Evolutionary conservation across 306 rosid genomes (phyloP).

Genomic region (Corylus americana): DNA sequence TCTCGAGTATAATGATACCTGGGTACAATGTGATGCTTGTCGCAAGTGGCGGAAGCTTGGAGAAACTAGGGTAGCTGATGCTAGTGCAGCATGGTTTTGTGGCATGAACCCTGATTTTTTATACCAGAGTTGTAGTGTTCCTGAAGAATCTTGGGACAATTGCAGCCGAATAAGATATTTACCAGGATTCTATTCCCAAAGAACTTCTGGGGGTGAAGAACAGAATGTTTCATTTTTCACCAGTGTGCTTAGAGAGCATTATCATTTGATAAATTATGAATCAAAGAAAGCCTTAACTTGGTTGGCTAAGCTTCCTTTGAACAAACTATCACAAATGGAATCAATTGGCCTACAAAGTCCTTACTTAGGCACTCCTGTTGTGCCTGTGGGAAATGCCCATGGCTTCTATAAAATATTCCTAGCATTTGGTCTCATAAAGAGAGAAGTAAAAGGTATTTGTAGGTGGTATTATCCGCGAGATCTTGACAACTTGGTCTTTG

Average conservation of each 20-base stretch:
- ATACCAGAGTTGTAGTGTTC: slow-evolving; percentile 68
- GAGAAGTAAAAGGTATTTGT: slow-evolving; percentile 61
- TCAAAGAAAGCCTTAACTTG: slow-evolving; percentile 79
- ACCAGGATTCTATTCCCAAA: slow-evolving; percentile 78
- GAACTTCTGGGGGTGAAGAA: slow-evolving; percentile 65
- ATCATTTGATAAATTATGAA: slow-evolving; percentile 53
- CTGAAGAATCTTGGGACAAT: slow-evolving; percentile 64
- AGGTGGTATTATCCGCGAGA: slow-evolving; percentile 79
- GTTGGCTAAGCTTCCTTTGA: slow-evolving; percentile 66
- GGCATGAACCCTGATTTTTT: slow-evolving; percentile 78
- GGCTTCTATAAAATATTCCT: slow-evolving; percentile 63
- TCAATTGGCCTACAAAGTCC: slow-evolving; percentile 77
- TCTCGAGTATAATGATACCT: slow-evolving; percentile 59
- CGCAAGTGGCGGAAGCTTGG: slow-evolving; percentile 87
- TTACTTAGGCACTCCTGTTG: slow-evolving; percentile 37
- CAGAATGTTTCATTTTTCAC: slow-evolving; percentile 76
- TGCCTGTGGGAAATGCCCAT: slow-evolving; percentile 40
- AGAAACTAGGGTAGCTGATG: slow-evolving; percentile 52
- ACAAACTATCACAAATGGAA: slow-evolving; percentile 74
- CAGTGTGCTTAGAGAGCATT: slow-evolving; percentile 79
- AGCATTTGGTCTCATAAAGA: slow-evolving; percentile 83
- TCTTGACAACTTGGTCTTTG: slow-evolving; percentile 79
- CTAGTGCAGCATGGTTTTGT: slow-evolving; percentile 85
- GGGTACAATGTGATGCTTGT: slow-evolving; percentile 97
- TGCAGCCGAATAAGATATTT: slow-evolving; percentile 56